phyloP scores from a whole-genome alignment of 306 rosid genomes.

The Rosa lucieae region DNA sequence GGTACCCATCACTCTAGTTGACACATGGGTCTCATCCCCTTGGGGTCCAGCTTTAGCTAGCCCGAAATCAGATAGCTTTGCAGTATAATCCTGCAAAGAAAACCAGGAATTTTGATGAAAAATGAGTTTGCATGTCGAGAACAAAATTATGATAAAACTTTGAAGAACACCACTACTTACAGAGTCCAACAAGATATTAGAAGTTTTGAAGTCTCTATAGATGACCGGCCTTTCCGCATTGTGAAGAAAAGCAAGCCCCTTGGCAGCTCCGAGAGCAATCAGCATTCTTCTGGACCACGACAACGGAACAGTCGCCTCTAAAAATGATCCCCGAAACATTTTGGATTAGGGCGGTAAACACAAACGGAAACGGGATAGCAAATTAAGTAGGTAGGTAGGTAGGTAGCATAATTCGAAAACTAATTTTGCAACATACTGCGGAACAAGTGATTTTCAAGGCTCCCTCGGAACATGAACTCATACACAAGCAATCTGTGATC shows the following conservation, averaged over 20 bases:
- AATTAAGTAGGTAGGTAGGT: background rate
- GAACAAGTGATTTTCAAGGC: conserved; percentile 92
- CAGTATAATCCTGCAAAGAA: conserved; percentile 77
- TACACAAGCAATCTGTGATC: conserved; percentile 95
- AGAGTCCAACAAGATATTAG: conserved; percentile 92
- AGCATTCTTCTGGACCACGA: conserved; percentile 89
- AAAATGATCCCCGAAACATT: background rate
- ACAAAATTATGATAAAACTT: background rate
- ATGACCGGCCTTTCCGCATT: conserved; percentile 95
- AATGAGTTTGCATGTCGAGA: conserved; percentile 10
- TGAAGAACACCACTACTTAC: conserved; percentile 41
- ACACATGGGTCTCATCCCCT: conserved; percentile 97
- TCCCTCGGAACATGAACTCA: conserved; percentile 98
- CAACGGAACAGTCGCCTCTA: conserved; percentile 83
- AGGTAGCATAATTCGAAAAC: background rate
- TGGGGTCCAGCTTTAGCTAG: conserved; percentile 98
- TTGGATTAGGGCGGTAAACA: background rate
- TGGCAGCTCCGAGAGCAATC: conserved; percentile 97
- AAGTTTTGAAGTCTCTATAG: conserved; percentile 93
- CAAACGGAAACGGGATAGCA: background rate
- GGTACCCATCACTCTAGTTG: conserved; percentile 97
- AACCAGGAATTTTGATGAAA: conserved; percentile 16
- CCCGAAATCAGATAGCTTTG: conserved; percentile 97
- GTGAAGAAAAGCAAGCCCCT: conserved; percentile 97
- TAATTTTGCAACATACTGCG: conserved; percentile 57